These are phyloP conservation scores for Talaromyces liani DNA, from an alignment of 495 filamentous ascomycete genomes.

Conservation along the genomic window DNA sequence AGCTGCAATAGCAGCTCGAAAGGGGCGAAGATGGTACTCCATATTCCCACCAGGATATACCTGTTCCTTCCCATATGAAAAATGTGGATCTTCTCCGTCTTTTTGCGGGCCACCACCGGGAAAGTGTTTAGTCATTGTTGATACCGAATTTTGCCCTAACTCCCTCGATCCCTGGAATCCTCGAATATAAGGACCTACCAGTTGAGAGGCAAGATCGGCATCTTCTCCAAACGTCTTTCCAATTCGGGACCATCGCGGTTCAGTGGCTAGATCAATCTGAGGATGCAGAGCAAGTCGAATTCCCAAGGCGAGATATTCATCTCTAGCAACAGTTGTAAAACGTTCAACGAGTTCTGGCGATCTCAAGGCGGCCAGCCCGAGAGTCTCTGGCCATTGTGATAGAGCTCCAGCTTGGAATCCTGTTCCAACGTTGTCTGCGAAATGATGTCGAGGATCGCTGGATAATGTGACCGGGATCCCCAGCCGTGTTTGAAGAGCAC, in stretches of 20 bases:
- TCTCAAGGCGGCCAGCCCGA: background rate
- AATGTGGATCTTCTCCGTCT: background rate
- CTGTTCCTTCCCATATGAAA: background rate
- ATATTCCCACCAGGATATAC: background rate
- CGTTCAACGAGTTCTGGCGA: background rate
- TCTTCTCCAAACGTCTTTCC: constrained; percentile 21
- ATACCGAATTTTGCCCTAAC: background rate
- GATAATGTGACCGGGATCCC: background rate
- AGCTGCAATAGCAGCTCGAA: background rate
- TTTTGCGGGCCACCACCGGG: background rate
- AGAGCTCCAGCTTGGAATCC: background rate
- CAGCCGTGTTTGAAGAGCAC: background rate
- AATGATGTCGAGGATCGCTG: background rate
- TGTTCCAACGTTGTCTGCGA: background rate
- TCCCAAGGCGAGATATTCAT: background rate
- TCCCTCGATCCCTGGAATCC: background rate
- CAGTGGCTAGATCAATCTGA: constrained; percentile 28
- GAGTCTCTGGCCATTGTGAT: background rate
- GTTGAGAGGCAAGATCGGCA: constrained; percentile 16
- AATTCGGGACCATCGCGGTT: constrained; percentile 29
- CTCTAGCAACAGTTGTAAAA: background rate
- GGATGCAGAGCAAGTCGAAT: constrained; percentile 21
- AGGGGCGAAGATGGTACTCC: background rate
- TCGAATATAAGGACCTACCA: background rate
- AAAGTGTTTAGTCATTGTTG: background rate